Evolutionary conservation across 2,329 filamentous ascomycete genomes (phyloP), one percentile per base, ranked within the genome.

Genomic region (Zymoseptoria tritici): DNA sequence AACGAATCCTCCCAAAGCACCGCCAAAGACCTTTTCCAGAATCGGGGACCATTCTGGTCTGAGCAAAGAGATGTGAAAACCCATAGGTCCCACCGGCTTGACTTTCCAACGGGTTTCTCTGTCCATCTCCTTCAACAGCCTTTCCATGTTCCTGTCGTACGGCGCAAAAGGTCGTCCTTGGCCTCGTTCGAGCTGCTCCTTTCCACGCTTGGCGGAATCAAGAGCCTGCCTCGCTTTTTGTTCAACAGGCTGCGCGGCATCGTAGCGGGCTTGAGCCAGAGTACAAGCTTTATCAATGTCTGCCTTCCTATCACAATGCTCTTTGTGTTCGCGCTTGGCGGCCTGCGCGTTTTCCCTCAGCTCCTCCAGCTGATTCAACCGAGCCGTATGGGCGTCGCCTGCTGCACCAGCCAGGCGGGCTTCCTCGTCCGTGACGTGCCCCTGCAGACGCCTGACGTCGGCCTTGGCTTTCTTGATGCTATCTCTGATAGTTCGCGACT

Each of bases 11-110:
- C 85, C 88, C 31, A 97, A 77, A 0, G 77, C 79, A 3, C 74
- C 75, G n/a, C 90, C 90, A 52, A 96, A 81, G 1, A 83, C 83
- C 63, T 83, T 88, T 71, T 99, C 94, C 13, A 99, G 74, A 51
- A 96, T 85, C 0, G 84, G 82, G 1, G 87, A 88, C 94, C 94
- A 99, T 67, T 90, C 81, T 0, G 90, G 88, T 65, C 93, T 86
- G 42, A 85, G 77, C 22, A 99, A 78, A 65, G 85, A 86, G 56
- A 99, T 81, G 68, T 94, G 83, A 22, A 85, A 79, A 29, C 92
- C 94, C 13, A 97, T 79, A 0, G 94, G 94, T 0, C 94, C 94
- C 36, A 97, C 79, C 2, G 94, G 94, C 62, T 82, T 86, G 51
- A 83, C 77, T 22, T 79, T 77, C 70, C 95, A 97, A 0, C 85